These are phyloP conservation scores for Colletotrichum camelliae DNA, from an alignment of 2,329 filamentous ascomycete genomes.

Conservation along the genomic window DNA sequence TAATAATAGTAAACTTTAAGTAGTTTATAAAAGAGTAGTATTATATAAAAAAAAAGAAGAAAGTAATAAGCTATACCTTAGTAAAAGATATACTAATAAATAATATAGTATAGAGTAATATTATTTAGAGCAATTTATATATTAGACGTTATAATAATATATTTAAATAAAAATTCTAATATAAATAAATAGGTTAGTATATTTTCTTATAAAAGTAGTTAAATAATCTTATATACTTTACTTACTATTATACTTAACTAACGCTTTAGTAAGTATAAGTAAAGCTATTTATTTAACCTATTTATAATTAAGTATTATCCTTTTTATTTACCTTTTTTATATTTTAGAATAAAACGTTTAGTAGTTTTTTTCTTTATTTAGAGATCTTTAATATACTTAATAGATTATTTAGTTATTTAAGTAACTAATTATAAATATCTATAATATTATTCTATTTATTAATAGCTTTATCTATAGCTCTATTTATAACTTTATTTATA, in stretches of 20 bases:
- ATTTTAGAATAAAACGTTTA: background rate
- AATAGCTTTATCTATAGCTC: background rate
- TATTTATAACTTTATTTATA: too few relatives aligned
- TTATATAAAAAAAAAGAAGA: background rate
- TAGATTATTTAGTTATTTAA: background rate
- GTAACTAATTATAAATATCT: background rate
- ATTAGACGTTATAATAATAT: too few relatives aligned
- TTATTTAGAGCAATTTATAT: background rate
- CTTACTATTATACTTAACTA: fast-evolving
- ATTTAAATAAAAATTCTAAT: too few relatives aligned
- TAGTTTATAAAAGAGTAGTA: background rate
- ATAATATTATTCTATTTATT: background rate
- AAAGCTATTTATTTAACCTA: background rate
- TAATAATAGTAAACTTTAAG: too few relatives aligned
- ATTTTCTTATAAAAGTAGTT: background rate
- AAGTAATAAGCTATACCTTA: background rate
- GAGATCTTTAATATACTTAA: background rate
- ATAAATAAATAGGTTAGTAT: too few relatives aligned
- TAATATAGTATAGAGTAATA: background rate
- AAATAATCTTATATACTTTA: background rate
- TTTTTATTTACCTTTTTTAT: background rate
- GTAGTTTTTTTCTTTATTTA: background rate
- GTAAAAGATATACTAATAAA: too few relatives aligned
- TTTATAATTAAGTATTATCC: background rate
- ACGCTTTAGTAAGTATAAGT: background rate